A percentile compares a stretch with the other conserved stretches of the same genome.
phyloP scores from a whole-genome alignment of 805 yeast species.

The Kodamaea fukazawae region DNA sequence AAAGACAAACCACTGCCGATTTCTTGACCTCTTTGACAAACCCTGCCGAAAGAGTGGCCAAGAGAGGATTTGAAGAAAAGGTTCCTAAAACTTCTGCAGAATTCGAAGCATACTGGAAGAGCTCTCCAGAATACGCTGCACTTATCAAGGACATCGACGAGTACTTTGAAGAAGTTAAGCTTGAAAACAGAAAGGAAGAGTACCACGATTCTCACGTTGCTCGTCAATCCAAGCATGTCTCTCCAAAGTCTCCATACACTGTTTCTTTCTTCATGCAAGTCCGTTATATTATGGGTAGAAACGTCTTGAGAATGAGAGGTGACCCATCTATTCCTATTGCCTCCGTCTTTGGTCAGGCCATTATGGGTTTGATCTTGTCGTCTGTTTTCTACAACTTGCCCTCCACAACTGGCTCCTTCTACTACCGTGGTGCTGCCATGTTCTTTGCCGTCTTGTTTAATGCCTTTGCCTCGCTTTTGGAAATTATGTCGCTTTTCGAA shows the following conservation, averaged over 20 bases:
- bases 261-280: constrained; percentile 54
- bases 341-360: constrained; percentile 42
- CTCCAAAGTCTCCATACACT: constrained; percentile 51
- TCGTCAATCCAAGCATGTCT: constrained; percentile 18
- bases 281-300: constrained; percentile 44
- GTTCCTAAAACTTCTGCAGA: constrained; percentile 40
- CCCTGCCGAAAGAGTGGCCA: constrained; percentile 48
- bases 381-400: constrained; percentile 57
- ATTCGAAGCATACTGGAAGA: constrained; percentile 38
- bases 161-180: constrained; percentile 8
- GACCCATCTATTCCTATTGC: constrained; percentile 48
- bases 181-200: constrained; percentile 15
- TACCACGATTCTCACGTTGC: constrained; percentile 26
- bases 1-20: constrained; percentile 60
- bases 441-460: constrained; percentile 66
- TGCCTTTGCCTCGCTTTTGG: constrained; percentile 59
- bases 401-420: constrained; percentile 45
- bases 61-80: constrained; percentile 41
- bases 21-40: constrained; percentile 55
- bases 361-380: constrained; percentile 54
- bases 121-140: constrained; percentile 40
- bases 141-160: constrained; percentile 15
- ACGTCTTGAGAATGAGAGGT: constrained; percentile 47
- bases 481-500: constrained; percentile 53
- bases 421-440: constrained; percentile 59